Evolutionary conservation across 2,329 filamentous ascomycete genomes (phyloP), one percentile per base, ranked within the genome.

Genomic region (Xylaria multiplex): DNA sequence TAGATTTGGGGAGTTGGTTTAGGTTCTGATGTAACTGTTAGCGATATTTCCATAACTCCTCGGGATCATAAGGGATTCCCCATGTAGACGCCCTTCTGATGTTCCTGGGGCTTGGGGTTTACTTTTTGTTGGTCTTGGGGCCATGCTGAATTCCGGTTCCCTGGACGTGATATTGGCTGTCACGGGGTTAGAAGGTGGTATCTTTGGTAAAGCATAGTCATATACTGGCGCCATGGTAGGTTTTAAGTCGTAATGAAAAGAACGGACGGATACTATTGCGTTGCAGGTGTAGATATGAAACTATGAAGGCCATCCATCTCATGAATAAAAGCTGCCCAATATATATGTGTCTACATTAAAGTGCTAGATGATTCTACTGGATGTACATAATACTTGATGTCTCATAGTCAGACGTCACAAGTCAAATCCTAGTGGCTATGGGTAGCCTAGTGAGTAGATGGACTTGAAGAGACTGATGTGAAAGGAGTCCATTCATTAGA

Each of bases 371-470:
- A 6, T 24, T 42, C 24, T 14, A 30, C 27, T 14, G n/a, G 16
- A 24, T 37, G 30, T 37, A 57, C n/a, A 45, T 37, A 24, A 57
- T 13, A 45, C 45, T 22, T 14, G 8, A n/a, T 64, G 48, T 53
- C 37, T 59, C 8, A 14, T 2, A 40, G 14, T 14, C 22, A 53
- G 14, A 46, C 48, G n/a, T 40, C 13, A 0, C 6, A 11, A 37
- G 14, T 27, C 19, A 45, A 46, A 56, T 43, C 35, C 22, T 16
- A 14, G 43, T 22, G 11, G 19, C 32, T 32, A 46, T 13, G 24
- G 6, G 16, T 3, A n/a, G 24, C 22, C 30, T 22, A 27, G 27
- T 14, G 40, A 42, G 22, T 13, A 27, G 27, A 27, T 27, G 27
- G 27, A 27, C 9, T 52, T 9, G 32, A 43, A n/a, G 19, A 16